phyloP scores from a whole-genome alignment of 1,284 basidiomycete species.

The Baeospora myosura region DNA sequence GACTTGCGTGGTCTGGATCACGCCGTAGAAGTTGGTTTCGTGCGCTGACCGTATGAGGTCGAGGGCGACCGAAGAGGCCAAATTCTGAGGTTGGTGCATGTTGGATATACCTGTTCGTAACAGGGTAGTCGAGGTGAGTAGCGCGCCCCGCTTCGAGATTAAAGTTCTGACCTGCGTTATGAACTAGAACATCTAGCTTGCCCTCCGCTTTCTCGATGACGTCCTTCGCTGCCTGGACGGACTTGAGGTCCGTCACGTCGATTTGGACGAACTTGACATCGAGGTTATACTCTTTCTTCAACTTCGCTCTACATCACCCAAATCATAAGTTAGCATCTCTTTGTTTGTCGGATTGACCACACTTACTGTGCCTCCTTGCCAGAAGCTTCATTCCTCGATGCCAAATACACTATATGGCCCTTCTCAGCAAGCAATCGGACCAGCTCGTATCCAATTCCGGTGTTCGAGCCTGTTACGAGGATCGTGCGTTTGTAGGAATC shows the following conservation, averaged over 20 bases:
- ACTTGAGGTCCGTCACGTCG: slow-evolving; percentile 27
- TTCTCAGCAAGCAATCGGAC: not conserved
- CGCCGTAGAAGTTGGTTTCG: slow-evolving; percentile 32
- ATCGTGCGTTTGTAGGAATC: not conserved
- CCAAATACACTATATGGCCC: not conserved
- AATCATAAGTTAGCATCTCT: too few relatives aligned
- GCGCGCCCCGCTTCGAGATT: too few relatives aligned
- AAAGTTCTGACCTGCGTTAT: slow-evolving; percentile 34
- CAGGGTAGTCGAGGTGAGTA: not conserved
- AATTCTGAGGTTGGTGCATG: slow-evolving; percentile 27
- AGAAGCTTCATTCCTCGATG: not conserved
- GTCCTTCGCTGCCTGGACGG: slow-evolving; percentile 27
- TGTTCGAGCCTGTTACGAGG: not conserved
- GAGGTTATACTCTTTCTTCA: slow-evolving; percentile 20
- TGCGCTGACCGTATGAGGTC: slow-evolving; percentile 27
- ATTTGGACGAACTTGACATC: slow-evolving; percentile 27
- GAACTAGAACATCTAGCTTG: slow-evolving; percentile 38
- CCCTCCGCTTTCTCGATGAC: slow-evolving; percentile 34
- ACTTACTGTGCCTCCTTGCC: not conserved
- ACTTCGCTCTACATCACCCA: too few relatives aligned
- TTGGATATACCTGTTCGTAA: slow-evolving; percentile 21
- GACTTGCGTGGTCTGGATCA: slow-evolving; percentile 29
- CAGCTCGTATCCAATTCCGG: not conserved
- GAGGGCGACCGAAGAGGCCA: slow-evolving; percentile 25
- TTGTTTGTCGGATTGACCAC: too few relatives aligned